A percentile compares a stretch with the other conserved stretches of the same genome.
Conservation (phyloP, 495 filamentous ascomycete species). For the Annulohypoxylon maeteangense region DNA sequence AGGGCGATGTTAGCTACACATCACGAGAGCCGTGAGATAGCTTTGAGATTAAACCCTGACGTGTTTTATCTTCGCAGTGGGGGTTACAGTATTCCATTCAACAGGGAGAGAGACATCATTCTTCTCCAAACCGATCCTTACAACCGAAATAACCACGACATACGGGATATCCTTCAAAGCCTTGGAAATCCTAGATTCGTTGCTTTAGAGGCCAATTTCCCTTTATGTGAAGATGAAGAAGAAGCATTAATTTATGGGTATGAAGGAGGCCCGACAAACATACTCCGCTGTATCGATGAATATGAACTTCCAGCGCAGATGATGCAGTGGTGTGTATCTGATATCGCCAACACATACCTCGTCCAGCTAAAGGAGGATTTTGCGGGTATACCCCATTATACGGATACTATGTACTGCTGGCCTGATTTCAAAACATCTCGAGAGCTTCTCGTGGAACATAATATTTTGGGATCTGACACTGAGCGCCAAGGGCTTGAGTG, state of each 20-base stretch:
- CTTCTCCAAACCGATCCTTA: background rate
- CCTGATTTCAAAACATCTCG: conserved; percentile 39
- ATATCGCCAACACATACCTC: conserved; percentile 32
- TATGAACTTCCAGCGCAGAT: background rate
- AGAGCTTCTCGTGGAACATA: conserved; percentile 8
- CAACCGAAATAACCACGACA: background rate
- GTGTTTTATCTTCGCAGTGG: conserved; percentile 34
- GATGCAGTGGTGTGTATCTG: conserved; percentile 46
- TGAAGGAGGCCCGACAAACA: background rate
- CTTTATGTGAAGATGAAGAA: background rate
- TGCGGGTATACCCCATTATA: conserved; percentile 11
- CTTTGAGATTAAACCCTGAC: conserved; percentile 49
- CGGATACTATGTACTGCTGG: conserved; percentile 50
- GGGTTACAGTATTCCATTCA: conserved; percentile 43
- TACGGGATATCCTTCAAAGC: background rate
- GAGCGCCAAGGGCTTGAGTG: background rate
- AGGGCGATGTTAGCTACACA: conserved; percentile 48
- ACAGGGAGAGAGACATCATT: conserved; percentile 49
- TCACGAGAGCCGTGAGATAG: conserved; percentile 50
- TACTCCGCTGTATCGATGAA: background rate
- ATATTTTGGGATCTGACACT: background rate
- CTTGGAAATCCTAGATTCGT: background rate
- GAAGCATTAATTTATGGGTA: background rate
- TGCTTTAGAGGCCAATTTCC: background rate
- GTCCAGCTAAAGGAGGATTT: conserved; percentile 31